Evolutionary conservation across 176 grass and related monocot genomes (phyloP).

Genomic region (Aechmea fasciata): DNA sequence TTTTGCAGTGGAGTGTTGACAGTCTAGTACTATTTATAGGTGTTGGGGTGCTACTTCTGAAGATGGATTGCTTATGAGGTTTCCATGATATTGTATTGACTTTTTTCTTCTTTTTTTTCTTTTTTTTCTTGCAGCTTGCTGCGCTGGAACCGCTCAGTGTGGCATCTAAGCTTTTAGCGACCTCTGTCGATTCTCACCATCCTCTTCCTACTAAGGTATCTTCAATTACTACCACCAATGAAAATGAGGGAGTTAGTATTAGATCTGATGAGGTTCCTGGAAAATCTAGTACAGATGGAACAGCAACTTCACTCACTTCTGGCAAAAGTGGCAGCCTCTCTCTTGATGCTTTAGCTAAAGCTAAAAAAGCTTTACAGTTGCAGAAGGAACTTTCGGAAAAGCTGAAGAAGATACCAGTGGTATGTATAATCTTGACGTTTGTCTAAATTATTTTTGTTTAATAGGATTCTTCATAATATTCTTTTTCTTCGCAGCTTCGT

Average conservation of each 20-base stretch:
- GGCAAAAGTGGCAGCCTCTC: slow-evolving; percentile 74
- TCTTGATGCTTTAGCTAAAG: slow-evolving; percentile 99
- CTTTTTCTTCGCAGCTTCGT: slow-evolving; percentile 48
- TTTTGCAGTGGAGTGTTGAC: too few species aligned
- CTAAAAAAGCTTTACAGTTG: slow-evolving; percentile 92
- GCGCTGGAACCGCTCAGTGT: slow-evolving; percentile 42
- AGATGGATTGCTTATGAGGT: background rate
- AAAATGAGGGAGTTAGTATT: slow-evolving; percentile 99
- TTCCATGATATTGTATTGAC: slow-evolving; percentile 11
- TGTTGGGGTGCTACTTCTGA: background rate
- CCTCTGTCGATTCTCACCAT: slow-evolving; percentile 37
- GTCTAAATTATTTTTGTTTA: slow-evolving; percentile 13
- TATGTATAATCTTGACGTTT: slow-evolving; percentile 23
- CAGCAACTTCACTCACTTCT: slow-evolving; percentile 41
- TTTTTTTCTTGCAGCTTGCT: slow-evolving; percentile 34
- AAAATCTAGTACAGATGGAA: slow-evolving; percentile 99
- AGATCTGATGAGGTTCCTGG: slow-evolving; percentile 99
- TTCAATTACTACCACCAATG: slow-evolving; percentile 86
- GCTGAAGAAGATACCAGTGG: slow-evolving; percentile 65
- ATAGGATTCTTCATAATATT: slow-evolving; percentile 8
- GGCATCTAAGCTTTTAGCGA: slow-evolving; percentile 33
- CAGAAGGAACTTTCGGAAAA: slow-evolving; percentile 89
- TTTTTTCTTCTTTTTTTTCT: slow-evolving; percentile 23
- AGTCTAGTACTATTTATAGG: too few species aligned
- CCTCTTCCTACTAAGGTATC: slow-evolving; percentile 74